Evolutionary conservation across 2,329 filamentous ascomycete species (phyloP), one percentile per base, ranked within the genome.

Genomic region (Xylariomycetidae sp.): DNA sequence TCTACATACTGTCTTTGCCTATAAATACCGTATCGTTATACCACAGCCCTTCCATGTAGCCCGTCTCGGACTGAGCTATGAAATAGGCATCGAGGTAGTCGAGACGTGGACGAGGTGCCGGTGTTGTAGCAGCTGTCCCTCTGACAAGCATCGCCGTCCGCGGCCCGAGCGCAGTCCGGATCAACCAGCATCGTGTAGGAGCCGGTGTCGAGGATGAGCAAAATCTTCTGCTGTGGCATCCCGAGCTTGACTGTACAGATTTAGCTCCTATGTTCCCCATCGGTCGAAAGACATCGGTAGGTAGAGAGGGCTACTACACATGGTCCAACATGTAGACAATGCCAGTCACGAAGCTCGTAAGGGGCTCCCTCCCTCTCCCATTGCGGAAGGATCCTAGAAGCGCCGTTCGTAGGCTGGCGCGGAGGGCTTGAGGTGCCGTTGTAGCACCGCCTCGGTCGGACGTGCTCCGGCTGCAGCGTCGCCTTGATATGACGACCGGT

Each of bases 111-210:
- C 6, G 58, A 62, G 33, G 43, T 40, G 6, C 38, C 40, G 2
- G 58, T 58, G 29, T 55, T 51, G 30, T 62, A 61, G 31, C 43
- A 49, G n/a, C 58, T 57, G 27, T 56, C 54, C 26, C 42, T 51
- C 34, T 45, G 43, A 36, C 58, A 61, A 12, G 58, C 50, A 2
- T 40, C 26, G 7, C 37, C 37, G 22, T 58, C 57, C 5, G 56
- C 53, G 13, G 58, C 57, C 10, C 48, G 51, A 7, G 39, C 42
- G 38, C 59, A 64, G 13, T 50, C 47, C 4, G 59, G 61, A 29
- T 62, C 56, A 5, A 64, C 54, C 45, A 59, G 60, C 16, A 61
- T 48, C 33, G 61, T 57, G 31, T 53, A 60, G 1, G 59, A 64
- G 6, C 59, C 61, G 3, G 61, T 64, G 33, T 64, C 59, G 25